Base-by-base conservation (phyloP, 2,329 filamentous ascomycete species). In the Trichoderma koningiopsis region DNA sequence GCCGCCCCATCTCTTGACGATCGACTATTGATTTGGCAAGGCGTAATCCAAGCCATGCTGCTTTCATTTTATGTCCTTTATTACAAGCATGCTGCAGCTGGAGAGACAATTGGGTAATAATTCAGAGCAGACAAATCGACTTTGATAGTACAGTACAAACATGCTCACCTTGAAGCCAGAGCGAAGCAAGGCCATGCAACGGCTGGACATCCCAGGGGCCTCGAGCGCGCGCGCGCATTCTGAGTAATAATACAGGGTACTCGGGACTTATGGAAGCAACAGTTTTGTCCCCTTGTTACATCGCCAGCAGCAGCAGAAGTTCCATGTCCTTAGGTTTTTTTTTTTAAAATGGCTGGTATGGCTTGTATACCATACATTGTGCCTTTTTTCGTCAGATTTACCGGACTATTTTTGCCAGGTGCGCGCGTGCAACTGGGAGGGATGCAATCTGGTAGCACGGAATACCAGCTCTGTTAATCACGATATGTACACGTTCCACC, bases 271-370 rank as follows among this genome's bases (percentile, higher is more conserved):
- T 66, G 53, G 37, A 35, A 58, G 35, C n/a, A 40, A 37, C 24
- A 29, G n/a, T 65, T n/a, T 58, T 49, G 52, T 66, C 56, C 49
- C 63, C 47, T n/a, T 47, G 53, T 66, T 29, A 47, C 55, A n/a
- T 58, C 40, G 22, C 37, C 55, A 58, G 29, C 19, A 27, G 35
- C 19, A 27, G 35, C 63, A 66, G 37, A 59, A 52, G 63, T 66
- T 58, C 55, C 55, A 11, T 31, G 31, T 35, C 40, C 40, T 49
- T 16, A 55, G 35, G 4, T 19, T 58, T 66, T 33, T 40, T 40
- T 19, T 58, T 66, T 33, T 40, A 29, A 58, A 29, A n/a, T 58
- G 31, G 40, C 35, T 66, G 55, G 63, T 58, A 37, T 31, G 43
- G 49, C 27, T 47, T 47, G 53, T 31, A 47, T 19, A 11, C n/a